A percentile compares a stretch with the other conserved stretches of the same genome.
These are phyloP conservation scores for Anaeromyces robustus DNA, from an alignment of 192 early-diverging fungal genomes.

Conservation along the genomic window DNA sequence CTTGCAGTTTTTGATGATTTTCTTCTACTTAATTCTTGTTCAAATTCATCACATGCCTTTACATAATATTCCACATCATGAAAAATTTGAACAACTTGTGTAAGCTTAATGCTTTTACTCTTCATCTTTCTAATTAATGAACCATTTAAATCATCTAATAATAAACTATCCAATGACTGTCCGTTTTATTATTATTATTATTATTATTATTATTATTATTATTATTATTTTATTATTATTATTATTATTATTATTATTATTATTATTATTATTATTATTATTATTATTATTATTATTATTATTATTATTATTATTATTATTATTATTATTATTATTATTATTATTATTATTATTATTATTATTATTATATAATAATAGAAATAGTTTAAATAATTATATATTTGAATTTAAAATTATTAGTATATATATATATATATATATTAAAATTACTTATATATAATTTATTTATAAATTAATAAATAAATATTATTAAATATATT, in stretches of 20 bases:
- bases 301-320: too few relatives aligned
- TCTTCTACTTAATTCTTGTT: constrained; percentile 52
- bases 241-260: too few relatives aligned
- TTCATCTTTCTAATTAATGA: constrained; percentile 47
- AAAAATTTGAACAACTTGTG: constrained; percentile 70
- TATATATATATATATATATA: neutral
- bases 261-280: too few relatives aligned
- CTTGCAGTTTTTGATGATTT: constrained; percentile 39
- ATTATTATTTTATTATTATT: neutral
- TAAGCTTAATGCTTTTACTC: constrained; percentile 47
- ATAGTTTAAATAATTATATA: too few relatives aligned
- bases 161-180: constrained; percentile 44
- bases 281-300: too few relatives aligned
- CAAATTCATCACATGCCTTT: constrained; percentile 52
- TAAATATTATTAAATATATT: constrained; percentile 18
- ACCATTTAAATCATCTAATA: constrained; percentile 52
- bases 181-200: neutral
- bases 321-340: too few relatives aligned
- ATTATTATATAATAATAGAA: too few relatives aligned
- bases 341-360: too few relatives aligned
- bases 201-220: neutral
- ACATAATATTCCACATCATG: constrained; percentile 67
- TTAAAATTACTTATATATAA: neutral
- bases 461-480: neutral
- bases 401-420: too few relatives aligned